Conservation (phyloP, 352 stramenopile genomes). For the Phytophthora rubi region DNA sequence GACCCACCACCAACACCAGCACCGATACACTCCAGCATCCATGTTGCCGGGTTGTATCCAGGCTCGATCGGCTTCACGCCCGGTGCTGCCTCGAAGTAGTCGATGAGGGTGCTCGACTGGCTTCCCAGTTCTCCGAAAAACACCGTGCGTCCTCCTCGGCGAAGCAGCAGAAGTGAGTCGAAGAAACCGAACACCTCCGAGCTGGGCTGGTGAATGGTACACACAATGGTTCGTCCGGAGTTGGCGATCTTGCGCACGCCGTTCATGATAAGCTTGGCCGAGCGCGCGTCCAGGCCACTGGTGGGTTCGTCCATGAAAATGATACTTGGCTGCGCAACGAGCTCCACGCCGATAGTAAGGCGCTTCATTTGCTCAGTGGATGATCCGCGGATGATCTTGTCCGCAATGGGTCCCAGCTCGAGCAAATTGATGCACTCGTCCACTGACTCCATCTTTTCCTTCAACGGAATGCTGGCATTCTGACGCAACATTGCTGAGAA, state of each 20-base stretch:
- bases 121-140: conserved; percentile 67
- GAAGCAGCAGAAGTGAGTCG: conserved; percentile 83
- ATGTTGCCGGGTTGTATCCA: conserved; percentile 92
- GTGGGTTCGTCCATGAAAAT: conserved; percentile 92
- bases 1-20: conserved; percentile 39
- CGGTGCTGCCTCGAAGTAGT: conserved; percentile 57
- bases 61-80: conserved; percentile 56
- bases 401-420: conserved; percentile 51
- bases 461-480: conserved; percentile 30
- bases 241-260: conserved; percentile 87
- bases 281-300: conserved; percentile 87
- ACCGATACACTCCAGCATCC: conserved; percentile 88
- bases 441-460: conserved; percentile 54
- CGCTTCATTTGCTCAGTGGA: conserved; percentile 73
- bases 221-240: conserved; percentile 82
- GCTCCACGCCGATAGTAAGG: conserved; percentile 88
- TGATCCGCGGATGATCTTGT: conserved; percentile 63
- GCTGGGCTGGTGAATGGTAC: conserved; percentile 93
- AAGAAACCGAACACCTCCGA: conserved; percentile 91
- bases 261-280: conserved; percentile 88
- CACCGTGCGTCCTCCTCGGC: conserved; percentile 53
- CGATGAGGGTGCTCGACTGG: conserved; percentile 52
- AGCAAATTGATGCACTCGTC: conserved; percentile 65
- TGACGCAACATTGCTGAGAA: conserved; percentile 90
- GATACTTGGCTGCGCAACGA: conserved; percentile 85